A percentile compares a stretch with the other conserved stretches of the same genome.
phyloP scores from a whole-genome alignment of 306 rosid species.

The Dicorynia guianensis region DNA sequence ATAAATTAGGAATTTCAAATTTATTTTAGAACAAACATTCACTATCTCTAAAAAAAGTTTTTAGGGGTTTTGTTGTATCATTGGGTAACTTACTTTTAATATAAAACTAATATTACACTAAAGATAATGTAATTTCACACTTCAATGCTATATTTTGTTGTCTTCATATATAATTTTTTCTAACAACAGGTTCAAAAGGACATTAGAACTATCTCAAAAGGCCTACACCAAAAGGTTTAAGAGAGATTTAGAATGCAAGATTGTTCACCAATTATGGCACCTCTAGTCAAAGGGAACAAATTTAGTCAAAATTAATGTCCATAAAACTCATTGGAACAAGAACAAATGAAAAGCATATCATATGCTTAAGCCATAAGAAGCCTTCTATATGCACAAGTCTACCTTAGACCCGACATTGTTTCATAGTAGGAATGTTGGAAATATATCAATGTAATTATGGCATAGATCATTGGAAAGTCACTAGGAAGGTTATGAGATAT shows the following conservation, averaged over 20 bases:
- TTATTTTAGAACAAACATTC: no score
- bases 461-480: not conserved
- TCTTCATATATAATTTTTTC: no score
- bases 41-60: no score
- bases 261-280: not conserved
- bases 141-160: no score
- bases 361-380: not conserved
- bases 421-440: not conserved
- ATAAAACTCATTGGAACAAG: not conserved
- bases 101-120: no score
- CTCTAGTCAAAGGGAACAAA: not conserved
- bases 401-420: not conserved
- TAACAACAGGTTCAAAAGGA: no score
- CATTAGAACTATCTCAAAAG: not conserved
- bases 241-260: not conserved
- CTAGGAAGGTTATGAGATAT: not conserved
- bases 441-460: not conserved
- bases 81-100: no score
- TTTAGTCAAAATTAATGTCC: not conserved
- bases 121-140: no score
- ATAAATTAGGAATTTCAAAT: no score
- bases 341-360: not conserved
- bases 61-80: no score
- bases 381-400: not conserved
- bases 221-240: not conserved